Conservation (phyloP, 306 rosid genomes). For the barrel medic (Medicago truncatula) region DNA sequence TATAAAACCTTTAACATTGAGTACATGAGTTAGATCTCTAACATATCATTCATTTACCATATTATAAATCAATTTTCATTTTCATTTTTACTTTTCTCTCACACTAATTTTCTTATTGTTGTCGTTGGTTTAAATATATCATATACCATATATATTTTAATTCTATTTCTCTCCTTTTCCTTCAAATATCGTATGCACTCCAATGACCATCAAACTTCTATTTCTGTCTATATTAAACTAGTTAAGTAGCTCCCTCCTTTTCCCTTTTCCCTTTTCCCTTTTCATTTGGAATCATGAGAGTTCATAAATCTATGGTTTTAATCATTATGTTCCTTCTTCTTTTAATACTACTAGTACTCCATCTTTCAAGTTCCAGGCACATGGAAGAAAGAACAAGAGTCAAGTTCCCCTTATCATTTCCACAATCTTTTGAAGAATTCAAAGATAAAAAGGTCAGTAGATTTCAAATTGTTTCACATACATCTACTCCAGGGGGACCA, state of each 20-base stretch:
- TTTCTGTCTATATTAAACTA: slow-evolving; percentile 21
- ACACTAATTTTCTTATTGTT: too few species aligned
- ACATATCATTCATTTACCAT: too few species aligned
- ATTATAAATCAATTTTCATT: too few species aligned
- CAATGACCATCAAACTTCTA: not conserved
- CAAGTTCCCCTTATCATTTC: too few species aligned
- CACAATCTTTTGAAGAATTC: slow-evolving; percentile 35
- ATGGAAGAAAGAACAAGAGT: slow-evolving; percentile 44
- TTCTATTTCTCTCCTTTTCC: too few species aligned
- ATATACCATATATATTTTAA: too few species aligned
- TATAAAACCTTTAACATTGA: too few species aligned
- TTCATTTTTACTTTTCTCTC: too few species aligned
- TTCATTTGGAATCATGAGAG: slow-evolving; percentile 53
- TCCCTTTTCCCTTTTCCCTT: not conserved
- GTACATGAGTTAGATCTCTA: too few species aligned
- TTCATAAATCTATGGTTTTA: slow-evolving; percentile 41
- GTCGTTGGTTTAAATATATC: too few species aligned
- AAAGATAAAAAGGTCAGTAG: slow-evolving; percentile 39
- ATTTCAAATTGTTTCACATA: slow-evolving; percentile 51
- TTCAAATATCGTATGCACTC: not conserved
- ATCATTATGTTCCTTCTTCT: slow-evolving; percentile 39
- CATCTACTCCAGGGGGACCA: slow-evolving; percentile 71
- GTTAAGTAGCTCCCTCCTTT: not conserved
- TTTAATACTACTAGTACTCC: slow-evolving; percentile 40
- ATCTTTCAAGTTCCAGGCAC: slow-evolving; percentile 49